Percentiles rank a stretch among this genome's conserved stretches.
Evolutionary conservation across 352 stramenopile genomes (phyloP).

Genomic region (Pythium graminicola): DNA sequence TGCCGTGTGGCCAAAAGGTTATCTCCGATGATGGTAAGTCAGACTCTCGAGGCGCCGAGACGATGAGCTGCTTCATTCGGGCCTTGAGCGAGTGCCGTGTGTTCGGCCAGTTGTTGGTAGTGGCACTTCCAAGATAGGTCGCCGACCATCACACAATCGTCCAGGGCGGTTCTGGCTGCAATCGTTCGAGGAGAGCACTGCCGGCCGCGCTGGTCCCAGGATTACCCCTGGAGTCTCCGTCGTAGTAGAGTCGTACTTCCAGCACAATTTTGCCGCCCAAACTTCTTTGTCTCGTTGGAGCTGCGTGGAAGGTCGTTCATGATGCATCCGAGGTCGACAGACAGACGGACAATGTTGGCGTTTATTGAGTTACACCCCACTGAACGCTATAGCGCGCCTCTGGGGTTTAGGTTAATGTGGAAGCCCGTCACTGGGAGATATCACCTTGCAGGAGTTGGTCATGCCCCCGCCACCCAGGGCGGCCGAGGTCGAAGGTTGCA

Average conservation of each 20-base stretch:
- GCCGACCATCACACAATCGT: neutral
- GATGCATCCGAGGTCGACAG: no score
- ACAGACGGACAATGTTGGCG: no score
- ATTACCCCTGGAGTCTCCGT: neutral
- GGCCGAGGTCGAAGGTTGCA: no score
- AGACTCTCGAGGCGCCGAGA: neutral
- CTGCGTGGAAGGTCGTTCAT: no score
- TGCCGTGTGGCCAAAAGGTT: neutral
- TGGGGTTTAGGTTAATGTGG: no score
- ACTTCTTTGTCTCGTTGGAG: no score
- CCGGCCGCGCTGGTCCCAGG: neutral
- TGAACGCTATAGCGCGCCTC: no score
- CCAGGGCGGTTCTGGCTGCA: neutral
- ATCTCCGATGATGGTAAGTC: neutral
- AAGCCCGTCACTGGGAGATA: no score
- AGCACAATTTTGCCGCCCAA: no score
- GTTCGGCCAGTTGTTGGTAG: neutral
- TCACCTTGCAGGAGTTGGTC: no score
- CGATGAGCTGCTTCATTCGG: neutral
- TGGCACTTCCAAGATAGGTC: neutral
- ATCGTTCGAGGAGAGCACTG: neutral
- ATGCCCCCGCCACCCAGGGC: no score
- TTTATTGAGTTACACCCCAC: no score
- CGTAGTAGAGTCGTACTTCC: neutral
- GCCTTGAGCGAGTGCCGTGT: neutral